Conservation (phyloP, 441 rosid genomes). For the Gossypium davidsonii region DNA sequence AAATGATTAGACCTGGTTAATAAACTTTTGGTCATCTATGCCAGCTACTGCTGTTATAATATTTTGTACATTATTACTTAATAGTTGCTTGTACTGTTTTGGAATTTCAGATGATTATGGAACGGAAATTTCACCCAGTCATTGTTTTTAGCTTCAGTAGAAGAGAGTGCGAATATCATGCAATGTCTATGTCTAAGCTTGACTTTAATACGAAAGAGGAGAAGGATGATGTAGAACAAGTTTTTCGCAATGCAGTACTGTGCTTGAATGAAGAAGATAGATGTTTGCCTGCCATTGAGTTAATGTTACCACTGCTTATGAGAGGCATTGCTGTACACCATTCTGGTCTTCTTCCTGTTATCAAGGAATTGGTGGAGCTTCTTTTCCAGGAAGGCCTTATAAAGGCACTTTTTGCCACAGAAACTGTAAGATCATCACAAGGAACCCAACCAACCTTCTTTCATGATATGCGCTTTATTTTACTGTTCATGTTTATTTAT, state of each 20-base stretch:
- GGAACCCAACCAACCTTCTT: conserved; percentile 16
- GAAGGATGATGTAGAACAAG: conserved; percentile 68
- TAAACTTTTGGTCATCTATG: background rate
- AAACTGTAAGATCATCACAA: conserved; percentile 62
- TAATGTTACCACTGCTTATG: conserved; percentile 92
- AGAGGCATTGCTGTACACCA: conserved; percentile 99
- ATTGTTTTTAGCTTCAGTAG: conserved; percentile 98
- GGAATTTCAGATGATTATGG: conserved; percentile 85
- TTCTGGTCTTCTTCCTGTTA: conserved; percentile 97
- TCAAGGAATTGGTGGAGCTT: conserved; percentile 96
- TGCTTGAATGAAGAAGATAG: conserved; percentile 97
- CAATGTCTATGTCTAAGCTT: conserved; percentile 96
- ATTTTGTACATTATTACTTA: conserved; percentile 7
- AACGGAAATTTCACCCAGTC: conserved; percentile 85
- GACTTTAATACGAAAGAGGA: conserved; percentile 90
- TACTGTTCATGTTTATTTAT: background rate
- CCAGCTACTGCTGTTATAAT: background rate
- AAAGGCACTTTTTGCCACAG: conserved; percentile 95
- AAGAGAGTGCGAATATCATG: conserved; percentile 96
- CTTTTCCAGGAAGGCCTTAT: conserved; percentile 99
- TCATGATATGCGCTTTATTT: conserved; percentile 1
- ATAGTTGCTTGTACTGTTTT: background rate
- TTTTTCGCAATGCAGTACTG: conserved; percentile 69
- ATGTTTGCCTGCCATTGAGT: conserved; percentile 83
- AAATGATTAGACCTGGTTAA: background rate